Base-by-base conservation (phyloP, 1,284 basidiomycete genomes). In the Volvariella surrecta region DNA sequence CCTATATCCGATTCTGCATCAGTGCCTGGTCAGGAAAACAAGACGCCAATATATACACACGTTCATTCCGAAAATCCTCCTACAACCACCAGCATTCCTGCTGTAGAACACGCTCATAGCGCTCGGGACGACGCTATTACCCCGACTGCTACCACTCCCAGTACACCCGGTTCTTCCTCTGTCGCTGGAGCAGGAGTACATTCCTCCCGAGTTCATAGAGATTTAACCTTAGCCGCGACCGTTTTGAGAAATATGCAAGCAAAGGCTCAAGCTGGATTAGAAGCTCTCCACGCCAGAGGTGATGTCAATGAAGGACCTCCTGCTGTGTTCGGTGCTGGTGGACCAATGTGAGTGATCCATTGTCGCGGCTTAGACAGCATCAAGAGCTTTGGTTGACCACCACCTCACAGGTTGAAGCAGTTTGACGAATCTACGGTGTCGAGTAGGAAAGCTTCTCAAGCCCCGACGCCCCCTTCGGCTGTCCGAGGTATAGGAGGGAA, bases 401-500 rank as follows among this genome's bases (percentile, higher is more conserved):
- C 15, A 9, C 15, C 24, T 40, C 41, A 15, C 45, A 89, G 86
- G 76, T 61, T 89, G 53, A 89, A 85, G 66, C 71, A 73, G 52
- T 89, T 89, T 52, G 87, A 89, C 57, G 71, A 85, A 57, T 85
- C 83, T 21, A 70, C 76, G 40, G 70, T 77, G 22, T 69, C 75
- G 10, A 86, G 82, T 50, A 68, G 79, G 47, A 74, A 73, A 46
- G 73, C 71, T 32, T 87, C 84, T 32, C 74, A 77, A 49, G 74
- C 82, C 2, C 71, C 79, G 11, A 86, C 85, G 1, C 86, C 86
- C 9, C 86, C 87, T 1, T 71, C 71, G 45, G 78, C 85, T 3
- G 86, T 89, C 1, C 82, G 84, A 47, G 86, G 87, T 8, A 89
- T 89, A 47, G 86, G 86, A 34, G 79, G 76, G 50, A 89, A 89